Conservation (phyloP, 2,329 filamentous ascomycete genomes). For the Rutstroemia sp. region DNA sequence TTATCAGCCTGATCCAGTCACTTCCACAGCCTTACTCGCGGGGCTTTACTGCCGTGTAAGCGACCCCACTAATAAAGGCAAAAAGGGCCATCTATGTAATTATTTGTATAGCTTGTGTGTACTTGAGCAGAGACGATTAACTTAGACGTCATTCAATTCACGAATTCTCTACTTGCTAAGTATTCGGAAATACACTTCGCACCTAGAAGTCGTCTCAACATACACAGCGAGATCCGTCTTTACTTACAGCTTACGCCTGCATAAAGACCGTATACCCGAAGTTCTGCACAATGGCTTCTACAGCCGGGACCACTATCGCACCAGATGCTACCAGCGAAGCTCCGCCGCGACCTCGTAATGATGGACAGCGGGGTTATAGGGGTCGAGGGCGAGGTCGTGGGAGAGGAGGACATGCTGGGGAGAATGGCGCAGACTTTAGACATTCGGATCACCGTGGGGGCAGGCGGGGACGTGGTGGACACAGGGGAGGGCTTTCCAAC, state of each 20-base stretch:
- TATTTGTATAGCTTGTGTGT: background rate
- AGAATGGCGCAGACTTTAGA: slow-evolving; percentile 26
- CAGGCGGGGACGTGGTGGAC: slow-evolving; percentile 15
- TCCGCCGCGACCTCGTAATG: slow-evolving; percentile 15
- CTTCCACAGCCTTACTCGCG: slow-evolving; percentile 1
- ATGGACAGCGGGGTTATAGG: slow-evolving; percentile 31
- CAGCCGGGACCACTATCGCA: slow-evolving; percentile 8
- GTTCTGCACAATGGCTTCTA: slow-evolving; percentile 7
- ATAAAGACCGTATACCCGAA: background rate
- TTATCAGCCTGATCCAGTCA: slow-evolving; percentile 6
- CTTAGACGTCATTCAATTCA: background rate
- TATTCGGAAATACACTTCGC: no score
- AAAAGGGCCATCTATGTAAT: slow-evolving; percentile 1
- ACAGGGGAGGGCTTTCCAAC: slow-evolving; percentile 9
- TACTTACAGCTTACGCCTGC: background rate
- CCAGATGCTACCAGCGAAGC: background rate
- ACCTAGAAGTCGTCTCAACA: background rate
- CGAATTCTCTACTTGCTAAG: no score
- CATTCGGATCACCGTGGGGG: slow-evolving; percentile 19
- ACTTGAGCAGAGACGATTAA: background rate
- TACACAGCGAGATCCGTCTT: background rate
- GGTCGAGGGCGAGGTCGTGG: slow-evolving; percentile 26
- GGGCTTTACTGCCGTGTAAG: background rate
- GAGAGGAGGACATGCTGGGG: background rate
- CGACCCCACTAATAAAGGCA: background rate